Evolutionary conservation across 257 asterid species (phyloP).

Genomic region (Solanum chmielewskii): DNA sequence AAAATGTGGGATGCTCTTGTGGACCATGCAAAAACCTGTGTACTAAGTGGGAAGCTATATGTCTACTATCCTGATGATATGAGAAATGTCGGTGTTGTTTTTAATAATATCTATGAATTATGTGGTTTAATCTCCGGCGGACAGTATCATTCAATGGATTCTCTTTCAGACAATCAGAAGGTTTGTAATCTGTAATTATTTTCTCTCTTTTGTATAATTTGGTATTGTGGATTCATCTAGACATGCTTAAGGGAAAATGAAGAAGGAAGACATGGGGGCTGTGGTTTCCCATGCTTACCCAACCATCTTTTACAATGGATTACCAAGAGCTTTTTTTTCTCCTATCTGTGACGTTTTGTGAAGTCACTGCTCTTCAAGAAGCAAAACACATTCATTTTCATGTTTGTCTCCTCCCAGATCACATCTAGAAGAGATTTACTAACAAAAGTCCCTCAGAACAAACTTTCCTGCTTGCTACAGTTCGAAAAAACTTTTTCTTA

Average conservation of each 20-base stretch:
- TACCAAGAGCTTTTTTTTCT: neutral
- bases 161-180: constrained; percentile 79
- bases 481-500: neutral
- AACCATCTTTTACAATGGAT: neutral
- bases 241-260: neutral
- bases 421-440: neutral
- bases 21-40: constrained; percentile 93
- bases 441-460: neutral
- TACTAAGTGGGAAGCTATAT: constrained; percentile 73
- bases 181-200: constrained; percentile 26
- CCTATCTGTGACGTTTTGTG: neutral
- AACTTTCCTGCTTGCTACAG: neutral
- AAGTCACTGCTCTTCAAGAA: neutral
- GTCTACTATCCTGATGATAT: constrained; percentile 83
- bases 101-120: constrained; percentile 66
- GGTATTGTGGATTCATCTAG: neutral
- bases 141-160: constrained; percentile 58
- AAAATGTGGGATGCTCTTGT: constrained; percentile 94
- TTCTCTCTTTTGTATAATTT: neutral
- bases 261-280: neutral
- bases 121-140: constrained; percentile 77
- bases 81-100: constrained; percentile 69
- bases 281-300: neutral
- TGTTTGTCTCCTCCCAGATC: neutral
- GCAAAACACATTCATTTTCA: neutral